Base-by-base conservation (phyloP, 768 basidiomycete genomes). In the Pholiota molesta region DNA sequence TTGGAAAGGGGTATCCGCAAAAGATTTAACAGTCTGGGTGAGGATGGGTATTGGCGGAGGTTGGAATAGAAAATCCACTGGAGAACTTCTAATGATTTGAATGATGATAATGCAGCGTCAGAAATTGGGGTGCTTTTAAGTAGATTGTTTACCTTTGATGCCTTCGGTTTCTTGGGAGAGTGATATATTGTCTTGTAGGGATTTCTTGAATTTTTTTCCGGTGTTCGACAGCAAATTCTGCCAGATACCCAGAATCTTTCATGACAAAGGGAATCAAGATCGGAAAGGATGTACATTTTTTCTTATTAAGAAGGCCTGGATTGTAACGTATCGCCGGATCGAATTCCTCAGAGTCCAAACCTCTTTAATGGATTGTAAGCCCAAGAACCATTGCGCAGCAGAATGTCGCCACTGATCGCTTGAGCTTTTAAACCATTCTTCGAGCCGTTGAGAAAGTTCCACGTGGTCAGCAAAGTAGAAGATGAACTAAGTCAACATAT, bases 401-500 rank as follows among this genome's bases (percentile, higher is more conserved):
- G 84, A 77, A 19, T 66, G 71, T 45, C 77, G 76, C 51, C 91
- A 75, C 52, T 72, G 78, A 45, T 77, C 65, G 26, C 77, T 73
- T 1, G 88, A 85, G 29, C 82, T 79, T 35, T 72, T 68, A 71
- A 92, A 88, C 93, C 94, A 96, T 39, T 78, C 79, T 5, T 77
- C 71, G 13, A 94, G 72, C 59, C 81, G 85, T 17, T 78, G 71
- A 19, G 72, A 64, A 52, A 91, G 75, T 26, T 77, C 71, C 0
- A 73, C 66, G 47, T 77, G 78, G 3, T 83, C 72, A 88, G 73
- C 2, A 79, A 78, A 17, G 86, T 80, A 3, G 86, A 84, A 0
- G 85, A 72, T 0, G 91, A 86, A 9, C 80, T 77, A 6, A 88
- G 75, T 95, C 90, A 62, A 97, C 84, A 72, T 92, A 96, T 9